Conservation (phyloP, 768 basidiomycete genomes). For the Tricholomella constricta region DNA sequence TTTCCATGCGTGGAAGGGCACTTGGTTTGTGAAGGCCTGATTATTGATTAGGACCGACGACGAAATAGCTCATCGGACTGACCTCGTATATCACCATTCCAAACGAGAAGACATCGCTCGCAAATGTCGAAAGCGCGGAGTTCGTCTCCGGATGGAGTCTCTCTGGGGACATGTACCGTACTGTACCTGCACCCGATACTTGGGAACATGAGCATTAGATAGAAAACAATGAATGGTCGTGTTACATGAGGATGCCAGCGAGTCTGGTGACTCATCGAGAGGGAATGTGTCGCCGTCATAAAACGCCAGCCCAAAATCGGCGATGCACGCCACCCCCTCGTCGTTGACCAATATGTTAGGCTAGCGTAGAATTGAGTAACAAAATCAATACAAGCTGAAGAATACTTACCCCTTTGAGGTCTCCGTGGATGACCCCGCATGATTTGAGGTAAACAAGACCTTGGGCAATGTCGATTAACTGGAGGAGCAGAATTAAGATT, state of each 20-base stretch:
- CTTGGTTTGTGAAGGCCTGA: background rate
- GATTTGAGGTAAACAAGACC: slow-evolving; percentile 7
- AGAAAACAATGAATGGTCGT: background rate
- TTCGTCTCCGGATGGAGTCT: background rate
- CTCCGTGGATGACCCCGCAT: slow-evolving; percentile 7
- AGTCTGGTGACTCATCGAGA: too few relatives aligned
- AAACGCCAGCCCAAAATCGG: slow-evolving; percentile 8
- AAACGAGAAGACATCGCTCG: slow-evolving; percentile 12
- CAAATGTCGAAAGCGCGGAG: slow-evolving; percentile 5
- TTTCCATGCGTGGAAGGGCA: background rate
- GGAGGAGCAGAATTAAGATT: too few relatives aligned
- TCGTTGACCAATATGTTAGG: slow-evolving; percentile 9
- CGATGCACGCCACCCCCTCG: background rate
- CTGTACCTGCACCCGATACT: slow-evolving; percentile 8
- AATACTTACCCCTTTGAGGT: slow-evolving; percentile 11
- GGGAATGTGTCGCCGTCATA: background rate
- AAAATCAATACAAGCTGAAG: background rate
- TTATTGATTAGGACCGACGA: background rate
- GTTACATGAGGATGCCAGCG: background rate
- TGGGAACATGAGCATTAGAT: background rate
- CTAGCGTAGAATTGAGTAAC: background rate
- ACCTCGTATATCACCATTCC: slow-evolving; percentile 15
- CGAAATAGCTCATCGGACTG: background rate
- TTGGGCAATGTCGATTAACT: slow-evolving; percentile 4
- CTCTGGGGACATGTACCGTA: slow-evolving; percentile 13